Evolutionary conservation across 2,329 filamentous ascomycete species (phyloP), one percentile per base, ranked within the genome.

Genomic region (Diaporthe longicolla): DNA sequence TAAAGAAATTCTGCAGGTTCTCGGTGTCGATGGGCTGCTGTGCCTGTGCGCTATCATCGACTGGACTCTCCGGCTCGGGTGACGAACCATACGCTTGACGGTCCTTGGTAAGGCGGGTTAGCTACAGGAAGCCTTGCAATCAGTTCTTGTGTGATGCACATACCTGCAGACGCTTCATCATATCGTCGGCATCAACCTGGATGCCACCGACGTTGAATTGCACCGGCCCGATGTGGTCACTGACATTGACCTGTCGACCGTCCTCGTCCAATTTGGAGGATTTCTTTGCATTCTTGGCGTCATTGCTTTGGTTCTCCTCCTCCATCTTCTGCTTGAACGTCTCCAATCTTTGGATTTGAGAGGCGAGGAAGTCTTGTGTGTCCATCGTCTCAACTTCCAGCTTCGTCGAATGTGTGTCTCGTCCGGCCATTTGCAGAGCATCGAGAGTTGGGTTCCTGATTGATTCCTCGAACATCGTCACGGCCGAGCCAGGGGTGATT

Each of bases 171-270:
- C 93, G 91, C 82, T 95, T 93, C 73, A 98, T 85, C 93, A 97
- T 97, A 79, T 98, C 95, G 80, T 98, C 95, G 11, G 95, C 95
- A 83, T 98, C 95, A 40, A 98, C 94, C 81, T 98, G 95, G 76
- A 99, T 98, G 70, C 97, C 97, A 55, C 97, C 97, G 89, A 99
- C 97, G 82, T 99, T 99, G 85, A 98, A 98, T 81, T 98, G 95
- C 77, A 98, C 95, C 0, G 95, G 95, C 0, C 95, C 95, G 79
- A 98, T 97, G 79, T 97, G 95, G 79, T 96, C 94, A 78, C 92
- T 92, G 71, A 89, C 86, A 76, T 84, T 86, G 76, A 85, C 87
- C 76, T 78, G 81, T 54, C 79, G 78, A 9, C 70, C 76, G 13
- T 78, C 78, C 32, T 79, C 80, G 21, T 85, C 83, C 19, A 83